These are phyloP conservation scores for Excoecaria agallocha DNA, from an alignment of 345 rosid genomes.

Conservation along the genomic window DNA sequence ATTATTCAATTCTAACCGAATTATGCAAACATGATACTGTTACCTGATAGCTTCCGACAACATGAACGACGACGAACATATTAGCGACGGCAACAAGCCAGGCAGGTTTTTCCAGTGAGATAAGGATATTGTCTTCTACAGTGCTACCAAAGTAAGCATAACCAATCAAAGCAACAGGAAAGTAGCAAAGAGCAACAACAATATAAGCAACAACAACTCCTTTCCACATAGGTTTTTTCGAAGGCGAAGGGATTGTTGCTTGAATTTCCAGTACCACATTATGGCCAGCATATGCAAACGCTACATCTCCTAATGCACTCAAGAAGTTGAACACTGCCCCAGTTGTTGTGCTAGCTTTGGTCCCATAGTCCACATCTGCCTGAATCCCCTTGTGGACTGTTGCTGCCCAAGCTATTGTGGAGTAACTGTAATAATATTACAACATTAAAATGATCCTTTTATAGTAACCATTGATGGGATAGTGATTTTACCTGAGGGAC, in stretches of 20 bases:
- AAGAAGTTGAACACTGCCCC: conserved; percentile 54
- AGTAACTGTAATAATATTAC: conserved; percentile 44
- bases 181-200: conserved; percentile 70
- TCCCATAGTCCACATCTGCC: conserved; percentile 53
- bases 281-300: conserved; percentile 85
- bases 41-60: conserved; percentile 87
- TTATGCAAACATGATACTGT: too few species aligned
- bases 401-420: conserved; percentile 66
- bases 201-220: conserved; percentile 73
- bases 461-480: background rate
- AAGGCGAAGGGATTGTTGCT: conserved; percentile 90
- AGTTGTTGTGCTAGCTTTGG: conserved; percentile 34
- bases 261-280: conserved; percentile 85
- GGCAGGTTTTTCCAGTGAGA: conserved; percentile 54
- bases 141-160: conserved; percentile 54
- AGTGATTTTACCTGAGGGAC: conserved; percentile 53
- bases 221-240: conserved; percentile 79
- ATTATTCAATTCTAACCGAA: too few species aligned
- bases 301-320: conserved; percentile 72
- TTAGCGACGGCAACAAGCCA: conserved; percentile 78
- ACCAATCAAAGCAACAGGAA: conserved; percentile 70
- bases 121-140: conserved; percentile 68
- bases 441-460: too few species aligned
- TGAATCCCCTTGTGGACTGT: conserved; percentile 40
- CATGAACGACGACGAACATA: conserved; percentile 72